Evolutionary conservation across 1,284 basidiomycete species (phyloP), one percentile per base, ranked within the genome.

Genomic region (Tilletiopsis washingtonensis): DNA sequence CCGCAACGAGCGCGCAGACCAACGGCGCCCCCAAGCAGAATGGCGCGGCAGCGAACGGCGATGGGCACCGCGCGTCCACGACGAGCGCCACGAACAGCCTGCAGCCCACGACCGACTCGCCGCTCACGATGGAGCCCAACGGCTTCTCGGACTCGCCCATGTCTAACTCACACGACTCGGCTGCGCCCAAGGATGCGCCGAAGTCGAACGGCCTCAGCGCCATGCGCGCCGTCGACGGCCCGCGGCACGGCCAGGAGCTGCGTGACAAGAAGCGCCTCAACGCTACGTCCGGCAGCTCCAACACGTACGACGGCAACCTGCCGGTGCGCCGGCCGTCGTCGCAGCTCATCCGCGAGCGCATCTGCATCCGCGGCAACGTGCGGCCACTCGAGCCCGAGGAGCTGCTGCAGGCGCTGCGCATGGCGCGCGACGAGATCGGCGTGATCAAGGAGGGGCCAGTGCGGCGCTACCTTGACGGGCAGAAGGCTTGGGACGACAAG

Each of bases 311-410:
- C 1, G 69, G 63, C 15, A 63, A 67, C 40, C 69, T 70, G 1
- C 70, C 70, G 24, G 53, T 72, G 7, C 48, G 56, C n/a, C 59
- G 68, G 3, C 67, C 66, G 1, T 59, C 51, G 4, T 64, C 56
- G 54, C 75, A 78, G 47, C 85, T 86, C 81, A 87, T 97, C 54
- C 81, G 91, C 27, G 91, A 97, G 74, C 82, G 93, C 11, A 83
- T 97, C 19, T 83, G 84, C 17, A 83, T 84, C 3, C 78, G 79
- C 20, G 93, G 93, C 5, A 74, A 81, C 5, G 78, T 88, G 15
- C 82, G 91, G 9, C 80, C 84, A 0, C 78, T 98, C 57, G 91
- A 96, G 67, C 77, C 82, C 0, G 79, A 80, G 53, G 72, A 77
- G 1, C 80, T 85, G 41, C 77, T 97, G 0, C 74, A 76, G 5